Base-by-base conservation (phyloP, 2,329 filamentous ascomycete genomes). In the Cucurbitaria berberidis region DNA sequence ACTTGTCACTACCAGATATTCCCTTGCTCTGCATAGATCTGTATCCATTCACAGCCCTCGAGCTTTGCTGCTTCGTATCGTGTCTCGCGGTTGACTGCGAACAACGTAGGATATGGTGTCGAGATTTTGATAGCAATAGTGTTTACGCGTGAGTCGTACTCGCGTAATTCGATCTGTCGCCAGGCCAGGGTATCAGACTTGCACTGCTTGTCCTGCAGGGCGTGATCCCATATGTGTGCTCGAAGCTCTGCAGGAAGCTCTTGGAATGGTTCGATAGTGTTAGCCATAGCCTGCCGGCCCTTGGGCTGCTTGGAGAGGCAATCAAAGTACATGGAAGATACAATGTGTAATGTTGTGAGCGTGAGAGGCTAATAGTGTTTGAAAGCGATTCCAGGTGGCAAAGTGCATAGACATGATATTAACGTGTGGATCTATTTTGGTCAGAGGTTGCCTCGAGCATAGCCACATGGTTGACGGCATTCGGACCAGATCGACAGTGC, bases 61-160 rank as follows among this genome's bases (percentile, higher is more conserved):
- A 47, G 6, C 30, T 48, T 55, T 21, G 42, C 48, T 7, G 45
- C 29, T 30, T 57, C 54, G 32, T 53, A 57, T 3, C 54, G 45
- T 39, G 45, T 32, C 22, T 53, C 49, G 29, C 46, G 49, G 29
- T 50, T 53, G 16, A 57, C 45, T n/a, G 54, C 41, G 22, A 51
- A 50, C 7, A 55, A 26, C 13, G 10, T 45, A 24, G 55, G 48
- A 35, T 55, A 59, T 11, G 34, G 32, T 8, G 16, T 24, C 5
- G 48, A 52, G 7, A 48, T 36, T 2, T 18, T 35, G 36, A 56
- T 13, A n/a, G 40, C 36, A 27, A 52, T 30, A 11, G 34, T 45
- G n/a, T 27, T 38, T 34, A n/a, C 15, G 5, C 22, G 27, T 22
- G 38, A 35, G n/a, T 47, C 38, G 7, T 36, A 43, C 11, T 44